Percentiles rank a stretch among this genome's conserved stretches.
phyloP scores from a whole-genome alignment of 495 filamentous ascomycete genomes.

The Xylaria flabelliformis region DNA sequence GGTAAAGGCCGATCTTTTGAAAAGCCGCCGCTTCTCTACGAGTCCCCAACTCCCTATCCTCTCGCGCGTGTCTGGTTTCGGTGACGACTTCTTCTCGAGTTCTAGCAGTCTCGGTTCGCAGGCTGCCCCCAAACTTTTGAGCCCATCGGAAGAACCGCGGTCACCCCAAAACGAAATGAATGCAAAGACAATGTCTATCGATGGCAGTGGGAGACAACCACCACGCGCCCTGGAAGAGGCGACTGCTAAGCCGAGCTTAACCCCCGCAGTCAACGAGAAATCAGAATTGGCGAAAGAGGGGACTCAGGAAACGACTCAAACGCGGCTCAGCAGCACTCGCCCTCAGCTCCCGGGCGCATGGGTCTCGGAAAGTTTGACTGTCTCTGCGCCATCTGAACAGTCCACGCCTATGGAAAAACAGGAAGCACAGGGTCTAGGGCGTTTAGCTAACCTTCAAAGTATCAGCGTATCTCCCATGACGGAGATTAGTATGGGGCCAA shows the following conservation, averaged over 20 bases:
- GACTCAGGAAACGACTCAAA: not conserved
- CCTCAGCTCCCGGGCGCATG: conserved; percentile 70
- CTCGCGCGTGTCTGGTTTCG: conserved; percentile 70
- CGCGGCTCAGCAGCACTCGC: conserved; percentile 30
- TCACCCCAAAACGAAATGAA: conserved; percentile 1
- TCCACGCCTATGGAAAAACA: conserved; percentile 31
- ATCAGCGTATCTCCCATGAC: conserved; percentile 32
- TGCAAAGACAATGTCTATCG: conserved; percentile 23
- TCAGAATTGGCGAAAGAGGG: not conserved
- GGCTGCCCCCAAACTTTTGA: not conserved
- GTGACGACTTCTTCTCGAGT: conserved; percentile 52
- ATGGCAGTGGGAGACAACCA: not conserved
- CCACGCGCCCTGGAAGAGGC: not conserved
- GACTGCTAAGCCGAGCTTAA: not conserved
- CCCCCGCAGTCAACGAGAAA: not conserved
- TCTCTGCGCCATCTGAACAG: conserved; percentile 37
- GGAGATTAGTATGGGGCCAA: conserved; percentile 30
- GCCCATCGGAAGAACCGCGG: not conserved
- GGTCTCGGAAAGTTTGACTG: conserved; percentile 63
- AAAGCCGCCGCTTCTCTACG: conserved; percentile 45
- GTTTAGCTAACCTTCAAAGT: conserved; percentile 26
- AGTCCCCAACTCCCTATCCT: conserved; percentile 68
- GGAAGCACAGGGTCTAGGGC: conserved; percentile 23
- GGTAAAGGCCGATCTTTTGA: conserved; percentile 17
- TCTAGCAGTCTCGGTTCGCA: conserved; percentile 26